These are phyloP conservation scores for Starmerella apicola DNA, from an alignment of 805 yeast genomes.

Conservation along the genomic window DNA sequence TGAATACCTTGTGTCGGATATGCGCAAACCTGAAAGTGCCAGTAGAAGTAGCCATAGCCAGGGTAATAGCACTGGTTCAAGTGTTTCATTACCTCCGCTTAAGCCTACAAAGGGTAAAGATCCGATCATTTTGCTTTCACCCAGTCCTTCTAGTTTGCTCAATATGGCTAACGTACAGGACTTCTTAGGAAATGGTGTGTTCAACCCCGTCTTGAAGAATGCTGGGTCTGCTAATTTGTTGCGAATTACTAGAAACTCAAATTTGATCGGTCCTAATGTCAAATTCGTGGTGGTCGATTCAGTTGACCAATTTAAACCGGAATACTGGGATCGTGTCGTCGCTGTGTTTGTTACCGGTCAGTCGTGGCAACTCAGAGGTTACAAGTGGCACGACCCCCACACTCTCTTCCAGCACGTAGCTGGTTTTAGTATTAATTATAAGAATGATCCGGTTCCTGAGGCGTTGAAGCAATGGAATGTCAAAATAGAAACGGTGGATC, in stretches of 20 bases:
- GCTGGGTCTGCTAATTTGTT: slow-evolving; percentile 32
- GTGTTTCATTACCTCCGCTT: slow-evolving; percentile 14
- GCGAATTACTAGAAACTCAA: slow-evolving; percentile 44
- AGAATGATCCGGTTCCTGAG: slow-evolving; percentile 68
- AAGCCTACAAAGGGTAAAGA: slow-evolving; percentile 29
- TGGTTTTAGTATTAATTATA: slow-evolving; percentile 68
- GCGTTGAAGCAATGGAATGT: slow-evolving; percentile 83
- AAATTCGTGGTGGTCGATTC: slow-evolving; percentile 75
- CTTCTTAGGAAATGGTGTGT: slow-evolving; percentile 61
- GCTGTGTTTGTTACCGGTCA: slow-evolving; percentile 96
- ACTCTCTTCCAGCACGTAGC: slow-evolving; percentile 67
- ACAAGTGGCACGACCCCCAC: slow-evolving; percentile 72
- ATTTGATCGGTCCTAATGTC: slow-evolving; percentile 41
- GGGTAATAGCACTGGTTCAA: not conserved
- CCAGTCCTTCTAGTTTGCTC: slow-evolving; percentile 63
- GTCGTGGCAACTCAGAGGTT: slow-evolving; percentile 87
- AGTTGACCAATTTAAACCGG: slow-evolving; percentile 81
- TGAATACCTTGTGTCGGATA: slow-evolving; percentile 21
- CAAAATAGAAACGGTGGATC: slow-evolving; percentile 60
- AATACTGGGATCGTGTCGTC: slow-evolving; percentile 94
- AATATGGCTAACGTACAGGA: slow-evolving; percentile 53
- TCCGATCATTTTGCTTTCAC: slow-evolving; percentile 66
- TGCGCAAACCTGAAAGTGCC: slow-evolving; percentile 1
- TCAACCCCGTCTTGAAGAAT: slow-evolving; percentile 37
- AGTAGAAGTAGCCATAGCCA: not conserved